Evolutionary conservation across 2,329 filamentous ascomycete genomes (phyloP).

Genomic region (Arthrocladium fulminans): DNA sequence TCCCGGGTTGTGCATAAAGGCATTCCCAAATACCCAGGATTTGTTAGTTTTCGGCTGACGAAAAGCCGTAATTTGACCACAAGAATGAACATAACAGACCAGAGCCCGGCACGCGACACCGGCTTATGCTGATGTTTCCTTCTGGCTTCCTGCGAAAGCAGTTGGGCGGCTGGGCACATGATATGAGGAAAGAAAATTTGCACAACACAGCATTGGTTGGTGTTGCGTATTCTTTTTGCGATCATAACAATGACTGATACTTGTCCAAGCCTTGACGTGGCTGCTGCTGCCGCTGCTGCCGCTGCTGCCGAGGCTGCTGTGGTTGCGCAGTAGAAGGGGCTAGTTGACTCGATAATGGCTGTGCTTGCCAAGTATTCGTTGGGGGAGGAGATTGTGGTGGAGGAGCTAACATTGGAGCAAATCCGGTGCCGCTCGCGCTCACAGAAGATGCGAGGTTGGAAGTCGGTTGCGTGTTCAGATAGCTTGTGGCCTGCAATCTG

Average conservation of each 20-base stretch:
- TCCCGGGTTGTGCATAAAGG: no score
- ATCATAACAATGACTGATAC: conserved; percentile 47
- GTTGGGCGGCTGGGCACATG: no score
- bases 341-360: background rate
- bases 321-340: conserved; percentile 22
- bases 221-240: background rate
- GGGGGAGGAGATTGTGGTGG: conserved; percentile 7
- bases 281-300: conserved; percentile 25
- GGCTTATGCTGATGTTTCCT: no score
- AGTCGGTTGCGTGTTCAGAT: conserved; percentile 49
- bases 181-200: no score
- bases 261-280: conserved; percentile 40
- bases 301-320: conserved; percentile 25
- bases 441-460: background rate
- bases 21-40: no score
- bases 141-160: no score
- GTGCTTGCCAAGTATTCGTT: conserved; percentile 16
- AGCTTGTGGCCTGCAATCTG: conserved; percentile 26
- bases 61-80: no score
- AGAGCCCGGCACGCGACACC: no score
- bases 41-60: no score
- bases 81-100: no score
- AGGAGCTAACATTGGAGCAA: conserved; percentile 12
- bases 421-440: background rate
- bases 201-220: background rate